Evolutionary conservation across 1,284 basidiomycete genomes (phyloP).

Genomic region (Leccinum subspadiceum): DNA sequence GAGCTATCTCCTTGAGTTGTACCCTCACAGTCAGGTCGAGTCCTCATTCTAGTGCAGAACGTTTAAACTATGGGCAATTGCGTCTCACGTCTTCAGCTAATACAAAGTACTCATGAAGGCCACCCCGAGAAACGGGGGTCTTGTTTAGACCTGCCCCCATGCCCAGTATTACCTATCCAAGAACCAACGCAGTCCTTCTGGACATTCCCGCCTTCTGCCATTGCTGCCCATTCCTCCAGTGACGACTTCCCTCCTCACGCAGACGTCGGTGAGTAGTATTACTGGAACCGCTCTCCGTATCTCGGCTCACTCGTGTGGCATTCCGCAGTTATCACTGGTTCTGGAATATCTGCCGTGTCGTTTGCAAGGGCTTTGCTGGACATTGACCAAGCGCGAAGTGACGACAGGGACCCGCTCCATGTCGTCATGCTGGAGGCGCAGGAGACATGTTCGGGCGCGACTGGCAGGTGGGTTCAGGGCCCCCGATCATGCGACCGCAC

Average conservation of each 20-base stretch:
- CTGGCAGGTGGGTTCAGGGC: constrained; percentile 40
- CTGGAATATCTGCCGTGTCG: constrained; percentile 49
- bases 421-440: constrained; percentile 51
- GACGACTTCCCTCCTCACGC: constrained; percentile 36
- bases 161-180: constrained; percentile 38
- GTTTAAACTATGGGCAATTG: constrained; percentile 9
- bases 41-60: too few species aligned
- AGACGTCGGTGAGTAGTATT: constrained; percentile 35
- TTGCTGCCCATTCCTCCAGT: constrained; percentile 31
- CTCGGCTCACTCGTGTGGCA: not conserved
- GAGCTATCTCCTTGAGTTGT: too few species aligned
- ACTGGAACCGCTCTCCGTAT: not conserved
- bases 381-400: constrained; percentile 19
- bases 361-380: constrained; percentile 42
- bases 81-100: constrained; percentile 13
- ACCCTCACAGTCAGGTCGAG: too few species aligned
- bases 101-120: not conserved
- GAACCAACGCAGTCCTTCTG: constrained; percentile 46
- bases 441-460: constrained; percentile 50
- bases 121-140: constrained; percentile 3
- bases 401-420: constrained; percentile 23
- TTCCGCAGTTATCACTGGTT: constrained; percentile 44
- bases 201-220: constrained; percentile 40
- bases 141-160: not conserved
- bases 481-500: not conserved